phyloP scores from a whole-genome alignment of 2,329 filamentous ascomycete species.

The Parastagonospora avenae region DNA sequence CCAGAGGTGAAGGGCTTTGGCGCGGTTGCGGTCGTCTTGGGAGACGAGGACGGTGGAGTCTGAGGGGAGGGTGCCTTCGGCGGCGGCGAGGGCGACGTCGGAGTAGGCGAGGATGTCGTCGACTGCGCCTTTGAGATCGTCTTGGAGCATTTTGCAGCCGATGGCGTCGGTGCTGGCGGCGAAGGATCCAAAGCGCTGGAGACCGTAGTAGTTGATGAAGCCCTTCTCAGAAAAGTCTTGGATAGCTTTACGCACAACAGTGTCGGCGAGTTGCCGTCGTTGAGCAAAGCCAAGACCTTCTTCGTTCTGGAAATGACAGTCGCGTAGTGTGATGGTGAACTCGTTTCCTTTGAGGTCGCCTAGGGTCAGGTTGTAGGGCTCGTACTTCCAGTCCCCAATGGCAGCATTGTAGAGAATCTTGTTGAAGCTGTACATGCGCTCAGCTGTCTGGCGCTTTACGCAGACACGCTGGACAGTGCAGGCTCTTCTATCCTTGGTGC shows the following conservation, averaged over 20 bases:
- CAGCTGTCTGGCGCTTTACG: constrained; percentile 63
- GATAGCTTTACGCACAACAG: constrained; percentile 64
- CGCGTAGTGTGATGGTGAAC: constrained; percentile 88
- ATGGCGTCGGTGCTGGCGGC: constrained; percentile 82
- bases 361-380: constrained; percentile 72
- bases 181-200: constrained; percentile 96
- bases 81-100: constrained; percentile 63
- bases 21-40: constrained; percentile 78
- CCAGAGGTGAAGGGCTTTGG: constrained; percentile 79
- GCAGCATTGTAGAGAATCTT: constrained; percentile 63
- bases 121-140: constrained; percentile 80
- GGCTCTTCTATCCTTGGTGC: constrained; percentile 88
- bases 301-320: constrained; percentile 69
- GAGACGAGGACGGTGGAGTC: constrained; percentile 58
- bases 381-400: constrained; percentile 82
- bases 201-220: constrained; percentile 96
- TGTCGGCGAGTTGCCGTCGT: constrained; percentile 53
- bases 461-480: constrained; percentile 85
- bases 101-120: constrained; percentile 77
- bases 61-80: constrained; percentile 45
- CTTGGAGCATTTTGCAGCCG: constrained; percentile 81
- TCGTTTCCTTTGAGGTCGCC: constrained; percentile 89
- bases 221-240: constrained; percentile 72
- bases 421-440: constrained; percentile 69
- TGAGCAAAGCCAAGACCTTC: constrained; percentile 39